Evolutionary conservation across 1,139 yeast species (phyloP).

Genomic region (Yamadazyma blattariae): DNA sequence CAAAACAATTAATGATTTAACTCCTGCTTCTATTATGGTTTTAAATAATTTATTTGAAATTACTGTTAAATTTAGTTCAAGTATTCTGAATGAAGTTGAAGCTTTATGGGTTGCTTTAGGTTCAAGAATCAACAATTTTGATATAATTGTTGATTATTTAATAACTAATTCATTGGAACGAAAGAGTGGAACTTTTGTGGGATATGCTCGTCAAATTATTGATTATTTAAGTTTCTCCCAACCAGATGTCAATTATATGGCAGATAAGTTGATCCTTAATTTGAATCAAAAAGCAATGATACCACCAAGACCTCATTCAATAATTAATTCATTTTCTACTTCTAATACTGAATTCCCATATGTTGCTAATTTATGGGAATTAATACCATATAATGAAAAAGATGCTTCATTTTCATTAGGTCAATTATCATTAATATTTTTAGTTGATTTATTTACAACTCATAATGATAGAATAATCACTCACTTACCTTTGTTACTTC

Average conservation of each 20-base stretch:
- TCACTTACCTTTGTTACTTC: slow-evolving; percentile 76
- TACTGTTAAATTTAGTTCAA: slow-evolving; percentile 71
- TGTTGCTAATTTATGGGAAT: slow-evolving; percentile 64
- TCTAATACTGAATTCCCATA: slow-evolving; percentile 50
- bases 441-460: slow-evolving; percentile 74
- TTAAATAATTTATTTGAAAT: slow-evolving; percentile 80
- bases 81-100: slow-evolving; percentile 82
- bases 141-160: slow-evolving; percentile 68
- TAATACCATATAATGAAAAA: slow-evolving; percentile 58
- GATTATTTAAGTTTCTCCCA: slow-evolving; percentile 67
- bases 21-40: slow-evolving; percentile 70
- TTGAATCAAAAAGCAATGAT: slow-evolving; percentile 86
- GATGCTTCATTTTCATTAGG: slow-evolving; percentile 84
- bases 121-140: slow-evolving; percentile 63
- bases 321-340: slow-evolving; percentile 9
- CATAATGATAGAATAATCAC: slow-evolving; percentile 54
- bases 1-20: slow-evolving; percentile 19
- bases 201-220: slow-evolving; percentile 74
- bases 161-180: slow-evolving; percentile 67
- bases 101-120: slow-evolving; percentile 95
- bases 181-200: slow-evolving; percentile 73
- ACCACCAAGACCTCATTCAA: slow-evolving; percentile 50
- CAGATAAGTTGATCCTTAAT: slow-evolving; percentile 64
- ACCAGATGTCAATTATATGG: slow-evolving; percentile 52
- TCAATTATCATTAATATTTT: slow-evolving; percentile 78